Evolutionary conservation across 192 early-diverging fungal species (phyloP), one percentile per base, ranked within the genome.

Genomic region (Globomyces pollinis-pini): DNA sequence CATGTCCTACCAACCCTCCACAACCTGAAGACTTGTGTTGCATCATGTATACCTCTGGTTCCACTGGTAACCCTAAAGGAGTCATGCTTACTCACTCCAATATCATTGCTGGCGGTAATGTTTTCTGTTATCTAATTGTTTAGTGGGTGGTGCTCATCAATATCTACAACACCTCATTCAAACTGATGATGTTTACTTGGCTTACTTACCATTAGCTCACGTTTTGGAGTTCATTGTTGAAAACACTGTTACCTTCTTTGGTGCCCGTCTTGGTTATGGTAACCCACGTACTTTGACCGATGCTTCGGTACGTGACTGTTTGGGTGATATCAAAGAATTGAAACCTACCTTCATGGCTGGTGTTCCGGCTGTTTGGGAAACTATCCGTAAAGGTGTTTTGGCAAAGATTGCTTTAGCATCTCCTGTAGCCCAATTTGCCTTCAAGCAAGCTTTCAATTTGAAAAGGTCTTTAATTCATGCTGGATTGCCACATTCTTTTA

Each of bases 181-280:
- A n/a, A 13, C 23, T 1, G 18, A 44, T 9, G 55, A 57, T 28
- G 28, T 28, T 15, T 50, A 50, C 30, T 47, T 60, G 31, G 23
- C 47, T 6, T 96, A 91, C 62, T 70, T 96, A 60, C 93, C 93
- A 24, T 76, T 91, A 39, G 88, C 91, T 47, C 94, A 96, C 65
- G 84, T 96, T 23, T 70, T 94, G 30, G 91, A 93, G 69, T 90
- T 94, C 64, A 69, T 85, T 29, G 84, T 91, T 54, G 92, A 94
- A 70, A 51, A 89, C 41, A 86, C 75, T 63, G 71, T 18, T 38
- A 31, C 61, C 13, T 32, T 34, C 32, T 15, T 32, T 55, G 59
- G 42, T 9, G 26, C 20, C 9, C 15, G 16, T 8, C 15, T 60
- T 24, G 88, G 84, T 12, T 88, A 84, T 65, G 88, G 83, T 8